Evolutionary conservation across 2,329 filamentous ascomycete genomes (phyloP), one percentile per base, ranked within the genome.

Genomic region (Botrytis deweyae): DNA sequence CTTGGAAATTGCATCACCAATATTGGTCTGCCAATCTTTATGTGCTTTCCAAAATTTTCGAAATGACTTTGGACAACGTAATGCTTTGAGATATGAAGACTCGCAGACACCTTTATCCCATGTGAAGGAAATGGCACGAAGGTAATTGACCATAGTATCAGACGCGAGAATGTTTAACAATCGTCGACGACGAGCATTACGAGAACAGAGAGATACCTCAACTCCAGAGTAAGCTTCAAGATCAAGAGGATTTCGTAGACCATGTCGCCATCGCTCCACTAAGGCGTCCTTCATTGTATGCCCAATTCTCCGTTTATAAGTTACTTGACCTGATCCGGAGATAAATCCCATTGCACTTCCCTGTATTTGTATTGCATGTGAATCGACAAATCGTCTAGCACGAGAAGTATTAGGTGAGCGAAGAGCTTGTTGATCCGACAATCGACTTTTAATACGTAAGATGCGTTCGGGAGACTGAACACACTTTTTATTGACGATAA

Each of bases 241-340:
- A 52, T 75, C 72, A 20, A 71, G 49, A 20, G 74, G 72, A 59
- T 74, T 75, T 8, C 69, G 52, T 8, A 73, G 49, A 58, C 65
- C 63, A 55, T 76, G 59, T 29, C 74, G 55, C 75, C 73, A 76
- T 33, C 73, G 49, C 44, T 74, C 74, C 7, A 77, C 70, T 20
- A 76, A 63, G 18, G 46, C 72, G 55, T 73, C 73, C 69, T 77
- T 77, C 73, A 76, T 75, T 1, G 73, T 76, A 8, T 75, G 64
- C 0, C 76, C 70, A 18, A n/a, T 63, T 33, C 70, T 72, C 40
- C 72, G 70, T 40, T 77, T 77, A 20, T 77, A 75, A 4, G 72
- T 76, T 7, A 75, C 10, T 25, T 59, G 72, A 33, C 70, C 66
- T 55, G 72, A 36, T 20, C 38, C 62, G n/a, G 73, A 72, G 22